Evolutionary conservation across 2,329 filamentous ascomycete genomes (phyloP), one percentile per base, ranked within the genome.

Genomic region (Tolypocladium album): DNA sequence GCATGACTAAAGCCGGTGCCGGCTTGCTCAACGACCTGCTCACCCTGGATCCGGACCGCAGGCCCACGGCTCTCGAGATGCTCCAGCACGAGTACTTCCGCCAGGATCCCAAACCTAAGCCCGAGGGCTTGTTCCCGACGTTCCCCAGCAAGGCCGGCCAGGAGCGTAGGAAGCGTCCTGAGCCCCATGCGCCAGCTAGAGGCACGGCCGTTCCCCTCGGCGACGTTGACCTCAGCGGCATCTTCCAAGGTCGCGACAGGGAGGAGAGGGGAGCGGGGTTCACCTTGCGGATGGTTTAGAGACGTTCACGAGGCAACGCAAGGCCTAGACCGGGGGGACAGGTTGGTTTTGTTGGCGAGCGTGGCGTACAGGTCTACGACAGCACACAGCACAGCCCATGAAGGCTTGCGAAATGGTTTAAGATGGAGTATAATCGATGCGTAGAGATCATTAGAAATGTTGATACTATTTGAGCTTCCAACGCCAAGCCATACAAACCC

Each of bases 61-160:
- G 94, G 22, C 91, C 90, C 0, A 81, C 82, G 2, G 91, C 93
- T 1, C 78, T 78, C 57, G 83, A 92, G 61, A 86, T 95, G 71
- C 80, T 97, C 42, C 77, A 81, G 56, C 90, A 97, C 72, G 79
- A 85, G 42, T 99, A 96, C 73, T 99, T 99, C 73, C 79, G 74
- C 22, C 92, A 97, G 75, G 88, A 95, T 66, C 94, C 94, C 0
- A 89, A 89, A 62, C 90, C 92, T 1, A 97, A 97, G 76, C 86
- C 88, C 9, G 88, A 90, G 70, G 88, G 88, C 67, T 88, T 99
- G 87, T 97, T 99, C 70, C 94, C 94, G 2, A 97, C 94, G 0
- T 99, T 97, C 71, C 94, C 94, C 0, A 94, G 89, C 67, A 97
- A 96, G 74, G 94, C 94, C 0, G 91, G 92, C 1, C 89, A 94